A percentile compares a stretch with the other conserved stretches of the same genome.
phyloP scores from a whole-genome alignment of 177 flowering plant genomes.

The Vitis hybrid region DNA sequence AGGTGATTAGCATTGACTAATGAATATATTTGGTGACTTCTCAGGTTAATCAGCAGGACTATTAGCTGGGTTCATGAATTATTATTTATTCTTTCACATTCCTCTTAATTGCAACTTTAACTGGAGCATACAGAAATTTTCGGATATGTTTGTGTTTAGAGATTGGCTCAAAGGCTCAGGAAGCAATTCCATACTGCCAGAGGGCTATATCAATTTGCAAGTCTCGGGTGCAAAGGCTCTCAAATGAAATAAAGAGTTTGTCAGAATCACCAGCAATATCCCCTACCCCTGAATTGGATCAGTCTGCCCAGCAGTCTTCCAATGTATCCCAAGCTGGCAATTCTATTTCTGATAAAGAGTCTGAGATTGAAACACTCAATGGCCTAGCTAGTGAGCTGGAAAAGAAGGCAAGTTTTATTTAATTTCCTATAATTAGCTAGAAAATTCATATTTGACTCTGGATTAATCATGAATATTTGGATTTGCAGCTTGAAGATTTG shows the following conservation, averaged over 20 bases:
- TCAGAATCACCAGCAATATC: conserved; percentile 29
- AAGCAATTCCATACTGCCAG: conserved; percentile 85
- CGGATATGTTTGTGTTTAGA: conserved; percentile 86
- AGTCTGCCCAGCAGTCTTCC: conserved; percentile 28
- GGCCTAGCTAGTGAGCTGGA: conserved; percentile 70
- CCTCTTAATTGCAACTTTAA: conserved; percentile 36
- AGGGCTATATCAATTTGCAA: conserved; percentile 81
- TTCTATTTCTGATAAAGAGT: conserved; percentile 43
- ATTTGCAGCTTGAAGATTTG: conserved; percentile 89
- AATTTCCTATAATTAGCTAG: not conserved
- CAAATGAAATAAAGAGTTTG: conserved; percentile 37
- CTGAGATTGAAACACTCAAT: conserved; percentile 69
- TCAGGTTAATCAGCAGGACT: not conserved
- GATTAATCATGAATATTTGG: not conserved
- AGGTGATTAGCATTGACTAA: not conserved
- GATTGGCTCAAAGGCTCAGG: conserved; percentile 66
- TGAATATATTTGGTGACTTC: not conserved
- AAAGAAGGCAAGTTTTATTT: conserved; percentile 61
- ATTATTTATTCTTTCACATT: not conserved
- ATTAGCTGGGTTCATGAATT: not conserved
- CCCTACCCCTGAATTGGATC: conserved; percentile 24
- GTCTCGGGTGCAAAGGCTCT: conserved; percentile 59
- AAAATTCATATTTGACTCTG: not conserved
- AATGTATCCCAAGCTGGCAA: conserved; percentile 27
- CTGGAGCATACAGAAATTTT: conserved; percentile 61